Evolutionary conservation across 352 stramenopile species (phyloP).

Genomic region (Phytophthora palmivora): DNA sequence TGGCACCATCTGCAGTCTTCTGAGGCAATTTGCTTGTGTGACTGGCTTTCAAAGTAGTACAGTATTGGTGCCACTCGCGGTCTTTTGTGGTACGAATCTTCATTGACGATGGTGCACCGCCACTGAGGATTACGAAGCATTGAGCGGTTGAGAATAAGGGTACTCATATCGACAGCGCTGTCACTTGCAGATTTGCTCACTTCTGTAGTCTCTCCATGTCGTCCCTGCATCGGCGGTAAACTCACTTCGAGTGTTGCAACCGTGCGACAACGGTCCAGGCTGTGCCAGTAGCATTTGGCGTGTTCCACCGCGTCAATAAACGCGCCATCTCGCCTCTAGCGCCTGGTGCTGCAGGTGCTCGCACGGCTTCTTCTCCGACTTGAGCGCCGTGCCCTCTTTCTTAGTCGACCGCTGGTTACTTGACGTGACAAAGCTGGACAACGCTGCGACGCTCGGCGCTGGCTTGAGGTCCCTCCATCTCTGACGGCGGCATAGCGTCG

Average conservation of each 20-base stretch:
- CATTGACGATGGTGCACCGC: too few relatives aligned
- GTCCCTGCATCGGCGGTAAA: constrained; percentile 1
- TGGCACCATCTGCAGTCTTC: too few relatives aligned
- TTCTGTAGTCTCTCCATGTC: neutral
- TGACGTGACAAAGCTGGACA: constrained; percentile 1
- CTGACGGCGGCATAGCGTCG: constrained; percentile 18
- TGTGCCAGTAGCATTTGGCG: constrained; percentile 1
- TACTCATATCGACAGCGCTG: neutral
- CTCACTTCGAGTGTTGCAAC: constrained; percentile 8
- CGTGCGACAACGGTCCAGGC: neutral
- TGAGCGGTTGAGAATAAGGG: too few relatives aligned
- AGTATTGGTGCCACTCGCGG: too few relatives aligned
- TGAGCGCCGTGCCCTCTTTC: constrained; percentile 3
- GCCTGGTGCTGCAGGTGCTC: constrained; percentile 24
- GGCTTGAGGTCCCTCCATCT: constrained; percentile 25
- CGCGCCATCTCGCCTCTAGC: neutral
- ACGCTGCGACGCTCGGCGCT: neutral
- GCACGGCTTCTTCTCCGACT: constrained; percentile 27
- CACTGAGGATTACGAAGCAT: constrained; percentile 8
- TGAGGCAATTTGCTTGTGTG: too few relatives aligned
- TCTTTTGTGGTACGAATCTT: too few relatives aligned
- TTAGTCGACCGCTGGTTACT: neutral
- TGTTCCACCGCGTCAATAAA: constrained; percentile 9
- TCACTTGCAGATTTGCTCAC: constrained; percentile 13
- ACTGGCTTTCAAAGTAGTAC: too few relatives aligned